These are phyloP conservation scores for Teunomyces funiuensis DNA, from an alignment of 805 yeast genomes.

Conservation along the genomic window DNA sequence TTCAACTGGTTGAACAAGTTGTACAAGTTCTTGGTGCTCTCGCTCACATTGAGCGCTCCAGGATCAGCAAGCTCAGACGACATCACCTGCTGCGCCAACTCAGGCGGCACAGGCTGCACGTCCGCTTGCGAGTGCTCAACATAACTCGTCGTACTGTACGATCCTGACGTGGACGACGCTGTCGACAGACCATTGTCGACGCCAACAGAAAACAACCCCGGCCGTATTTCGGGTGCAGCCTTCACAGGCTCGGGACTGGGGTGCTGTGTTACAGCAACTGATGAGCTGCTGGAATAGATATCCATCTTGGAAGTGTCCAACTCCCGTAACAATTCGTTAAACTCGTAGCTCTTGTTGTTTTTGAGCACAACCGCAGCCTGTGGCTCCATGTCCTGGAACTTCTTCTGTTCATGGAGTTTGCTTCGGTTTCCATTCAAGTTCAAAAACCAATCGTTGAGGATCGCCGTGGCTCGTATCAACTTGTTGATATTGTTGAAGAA, in stretches of 20 bases:
- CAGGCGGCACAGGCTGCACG: conserved; percentile 4
- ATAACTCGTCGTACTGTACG: not conserved
- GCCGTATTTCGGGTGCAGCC: not conserved
- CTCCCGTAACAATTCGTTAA: conserved; percentile 3
- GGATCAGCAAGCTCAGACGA: not conserved
- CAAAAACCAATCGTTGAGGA: conserved; percentile 26
- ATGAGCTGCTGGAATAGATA: not conserved
- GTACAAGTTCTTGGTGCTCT: conserved; percentile 30
- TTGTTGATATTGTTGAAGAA: conserved; percentile 28
- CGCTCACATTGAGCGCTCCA: conserved; percentile 18
- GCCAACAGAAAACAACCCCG: not conserved
- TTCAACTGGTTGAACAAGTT: conserved; percentile 28
- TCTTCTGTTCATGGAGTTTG: conserved; percentile 5
- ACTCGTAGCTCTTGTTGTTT: not conserved
- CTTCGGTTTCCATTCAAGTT: conserved; percentile 12
- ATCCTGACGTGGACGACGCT: not conserved
- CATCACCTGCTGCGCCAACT: conserved; percentile 3
- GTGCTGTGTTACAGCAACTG: not conserved
- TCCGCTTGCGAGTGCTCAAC: not conserved
- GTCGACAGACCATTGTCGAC: not conserved
- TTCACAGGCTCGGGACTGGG: conserved; percentile 1
- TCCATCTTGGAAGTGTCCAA: conserved; percentile 4
- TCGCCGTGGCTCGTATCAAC: conserved; percentile 22
- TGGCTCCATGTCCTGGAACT: not conserved
- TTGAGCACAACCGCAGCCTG: not conserved